Base-by-base conservation (phyloP, 331 rosid genomes). In the Acacia pycnantha region DNA sequence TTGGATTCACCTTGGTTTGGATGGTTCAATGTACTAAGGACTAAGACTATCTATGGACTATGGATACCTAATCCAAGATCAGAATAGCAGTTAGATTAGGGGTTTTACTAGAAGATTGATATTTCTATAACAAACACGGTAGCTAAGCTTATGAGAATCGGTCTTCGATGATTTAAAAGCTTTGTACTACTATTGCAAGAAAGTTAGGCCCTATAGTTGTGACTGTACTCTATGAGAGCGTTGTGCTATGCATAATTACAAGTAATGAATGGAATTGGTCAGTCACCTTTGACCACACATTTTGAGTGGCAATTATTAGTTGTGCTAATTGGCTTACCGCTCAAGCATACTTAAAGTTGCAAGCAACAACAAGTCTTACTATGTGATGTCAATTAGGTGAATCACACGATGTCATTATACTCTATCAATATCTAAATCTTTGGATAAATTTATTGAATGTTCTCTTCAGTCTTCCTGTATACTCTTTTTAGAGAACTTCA, bases 331-430 rank as follows among this genome's bases (percentile, higher is more conserved):
- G 31, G 31, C 65, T 56, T 4, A n/a, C 29, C 0, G 7, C 14
- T 56, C 11, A 56, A n/a, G 64, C 5, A 53, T 22, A 19, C 2
- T 53, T 2, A 26, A 53, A 37, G 7, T 6, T 37, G 41, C 24
- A 8, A 19, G 61, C 11, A 18, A 18, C 9, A 21, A 7, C 4
- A 19, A 2, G 2, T 2, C 3, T 6, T 6, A 53, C 4, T 53
- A 4, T 3, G 16, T 50, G 6, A 4, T 19, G 8, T 16, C 0
- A 4, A 10, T 0, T 21, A 53, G 1, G 2, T 53, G 3, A 6
- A 19, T 53, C 0, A 1, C 4, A 2, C 4, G 1, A 21, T 6
- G 9, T 2, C 0, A 21, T 16, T 53, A 22, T 6, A 2, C 3
- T 7, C 3, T 8, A 53, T 53, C 10, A 53, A 53, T 0, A 53